Evolutionary conservation across 257 asterid genomes (phyloP).

Genomic region (Echium plantagineum): DNA sequence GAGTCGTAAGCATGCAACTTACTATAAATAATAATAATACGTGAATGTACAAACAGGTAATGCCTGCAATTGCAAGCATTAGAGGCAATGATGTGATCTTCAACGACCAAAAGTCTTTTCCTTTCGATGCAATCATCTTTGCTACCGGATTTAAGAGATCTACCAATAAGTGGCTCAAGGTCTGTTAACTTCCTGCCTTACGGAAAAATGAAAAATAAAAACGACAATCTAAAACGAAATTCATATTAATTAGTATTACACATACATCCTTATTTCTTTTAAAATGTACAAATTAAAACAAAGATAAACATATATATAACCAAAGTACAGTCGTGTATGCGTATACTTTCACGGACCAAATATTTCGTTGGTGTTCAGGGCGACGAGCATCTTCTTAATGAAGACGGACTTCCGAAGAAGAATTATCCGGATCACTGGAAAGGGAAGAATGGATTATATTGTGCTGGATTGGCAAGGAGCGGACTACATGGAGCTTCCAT

Average conservation of each 20-base stretch:
- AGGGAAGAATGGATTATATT: constrained; percentile 60
- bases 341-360: too few species aligned
- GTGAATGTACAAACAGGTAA: constrained; percentile 26
- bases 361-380: constrained; percentile 21
- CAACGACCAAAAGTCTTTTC: constrained; percentile 29
- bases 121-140: constrained; percentile 48
- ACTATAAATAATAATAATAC: neutral
- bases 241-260: too few species aligned
- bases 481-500: constrained; percentile 52
- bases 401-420: constrained; percentile 48
- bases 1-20: neutral
- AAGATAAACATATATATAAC: too few species aligned
- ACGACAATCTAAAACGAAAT: too few species aligned
- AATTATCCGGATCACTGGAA: constrained; percentile 54
- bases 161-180: constrained; percentile 68
- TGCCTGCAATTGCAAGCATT: constrained; percentile 34
- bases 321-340: too few species aligned
- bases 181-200: neutral
- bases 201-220: too few species aligned
- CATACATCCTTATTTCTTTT: too few species aligned
- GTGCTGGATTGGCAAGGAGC: constrained; percentile 45
- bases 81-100: constrained; percentile 31
- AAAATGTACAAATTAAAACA: too few species aligned
- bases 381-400: constrained; percentile 35
- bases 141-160: constrained; percentile 80